Base-by-base conservation (phyloP, 352 stramenopile species). In the Pythium aquatile region DNA sequence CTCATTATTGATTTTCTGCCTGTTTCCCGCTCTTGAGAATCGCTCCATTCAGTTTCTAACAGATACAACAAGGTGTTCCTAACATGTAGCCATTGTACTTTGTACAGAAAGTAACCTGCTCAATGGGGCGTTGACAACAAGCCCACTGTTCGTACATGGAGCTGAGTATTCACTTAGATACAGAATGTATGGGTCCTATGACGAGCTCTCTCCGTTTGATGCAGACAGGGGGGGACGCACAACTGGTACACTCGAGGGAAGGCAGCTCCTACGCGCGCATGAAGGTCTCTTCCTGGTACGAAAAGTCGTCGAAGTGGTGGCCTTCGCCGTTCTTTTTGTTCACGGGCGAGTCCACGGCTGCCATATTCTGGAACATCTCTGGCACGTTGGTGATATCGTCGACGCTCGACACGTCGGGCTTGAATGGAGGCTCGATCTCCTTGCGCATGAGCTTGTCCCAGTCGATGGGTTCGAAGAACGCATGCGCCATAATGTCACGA, bases 301-400 rank as follows among this genome's bases (percentile, higher is more conserved):
- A 92, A 66, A 96, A 96, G 74, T 96, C 86, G 58, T 96, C 87
- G 68, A 96, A 96, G 72, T 96, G 87, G 49, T 93, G 82, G 6
- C 83, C 83, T 39, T 93, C 83, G 46, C 85, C 82, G 52, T 81
- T 89, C 68, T 94, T 93, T 58, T 91, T 93, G 80, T 88, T 91
- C 32, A 94, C 85, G 30, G 87, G 87, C 47, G 87, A 96, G 69
- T 96, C 87, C 32, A 96, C 79, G 0, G 87, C 85, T 13, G 83
- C 85, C 87, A 96, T 96, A 56, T 91, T 92, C 72, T 94, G 87
- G 70, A 96, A 96, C 84, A 94, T 93, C 61, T 94, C 83, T 1
- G 87, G 87, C 39, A 94, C 86, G 63, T 96, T 94, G n/a, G 85
- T 91, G 46, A 94, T 88, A 54, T 96, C 87, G 48, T 94, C 83